Evolutionary conservation across 2,329 filamentous ascomycete species (phyloP), one percentile per base, ranked within the genome.

Genomic region (Botryosphaeria dothidea): DNA sequence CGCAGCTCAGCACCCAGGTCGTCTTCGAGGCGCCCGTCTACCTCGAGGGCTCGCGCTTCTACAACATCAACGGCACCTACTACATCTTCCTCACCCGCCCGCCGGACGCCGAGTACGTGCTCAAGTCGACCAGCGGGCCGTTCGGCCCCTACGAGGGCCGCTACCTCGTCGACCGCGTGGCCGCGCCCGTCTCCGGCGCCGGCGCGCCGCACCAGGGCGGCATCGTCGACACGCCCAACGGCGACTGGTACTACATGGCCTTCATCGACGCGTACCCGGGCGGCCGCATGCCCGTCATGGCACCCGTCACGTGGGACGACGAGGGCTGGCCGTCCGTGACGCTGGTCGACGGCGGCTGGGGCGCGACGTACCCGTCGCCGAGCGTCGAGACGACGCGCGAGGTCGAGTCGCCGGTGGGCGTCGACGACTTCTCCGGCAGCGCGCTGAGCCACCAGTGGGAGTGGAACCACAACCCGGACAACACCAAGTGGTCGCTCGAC

Each of bases 381-480:
- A 73, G 68, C 1, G 72, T 78, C 2, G 62, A 68, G 3, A 71
- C 73, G 38, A 25, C 56, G 56, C 38, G 7, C 17, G 25, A 34
- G 9, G 56, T 60, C 36, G 27, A 48, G 41, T 46, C 56, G n/a
- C 56, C 56, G 25, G 74, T 75, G 0, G 79, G 83, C 17, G 80
- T 77, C 0, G 84, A 88, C 66, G 71, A 66, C 0, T 88, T 88
- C 67, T 56, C 67, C 0, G 82, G 81, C 0, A 69, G 74, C 0
- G 67, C 73, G 0, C 75, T 88, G 0, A 71, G 76, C 6, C 77
- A 78, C 0, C 74, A 80, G 2, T 88, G 84, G 83, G 85, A 88
- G 71, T 88, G 85, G 85, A 88, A 88, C 69, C 86, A 88, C 68
- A 87, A 88, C 71, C 86, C 86, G 0, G 84, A 88, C 64, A 77